Evolutionary conservation across 257 asterid genomes (phyloP), one percentile per base, ranked within the genome.

Genomic region (Plectranthus barbatus): DNA sequence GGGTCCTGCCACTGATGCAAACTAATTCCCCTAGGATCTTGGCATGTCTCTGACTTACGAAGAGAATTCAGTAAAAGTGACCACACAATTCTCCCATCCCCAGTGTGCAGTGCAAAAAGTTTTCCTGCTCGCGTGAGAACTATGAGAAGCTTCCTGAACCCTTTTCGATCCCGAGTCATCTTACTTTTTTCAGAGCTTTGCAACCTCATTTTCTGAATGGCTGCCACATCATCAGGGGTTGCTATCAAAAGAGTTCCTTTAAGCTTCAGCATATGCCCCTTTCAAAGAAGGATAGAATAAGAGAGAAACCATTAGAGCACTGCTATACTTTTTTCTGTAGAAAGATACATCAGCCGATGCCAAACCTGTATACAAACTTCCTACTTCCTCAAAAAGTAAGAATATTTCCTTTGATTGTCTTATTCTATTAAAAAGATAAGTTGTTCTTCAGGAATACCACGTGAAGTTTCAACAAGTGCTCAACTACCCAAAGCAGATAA

Each of bases 1-100:
- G 99, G 99, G 70, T 85, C 95, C 69, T 90, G 99, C 99, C 99
- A 93, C 72, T 85, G 96, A 64, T 82, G 73, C 64, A 93, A 76
- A 54, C 87, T 87, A 60, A 93, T 77, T 51, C 81, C 91, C 66
- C 68, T 78, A 34, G 99, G 99, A 65, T 61, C 70, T 73, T 82
- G 73, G 39, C 97, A 93, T 4, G 80, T 70, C 69, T 78, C 86
- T 10, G 97, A 87, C 74, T 78, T 80, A 34, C 94, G 84, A 53
- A 81, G 87, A 67, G 83, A 66, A 33, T 76, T 71, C 68, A 84
- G 62, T 39, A 84, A 72, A 58, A 49, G 82, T 58, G 91, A 77
- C 91, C 91, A 84, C 67, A 84, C 84, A 60, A 93, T 74, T 72
- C 92, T 81, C 47, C 99, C 99, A 73, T 93, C 96, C 65, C 99